Evolutionary conservation across 805 yeast species (phyloP).

Genomic region (Clavispora santaluciae): DNA sequence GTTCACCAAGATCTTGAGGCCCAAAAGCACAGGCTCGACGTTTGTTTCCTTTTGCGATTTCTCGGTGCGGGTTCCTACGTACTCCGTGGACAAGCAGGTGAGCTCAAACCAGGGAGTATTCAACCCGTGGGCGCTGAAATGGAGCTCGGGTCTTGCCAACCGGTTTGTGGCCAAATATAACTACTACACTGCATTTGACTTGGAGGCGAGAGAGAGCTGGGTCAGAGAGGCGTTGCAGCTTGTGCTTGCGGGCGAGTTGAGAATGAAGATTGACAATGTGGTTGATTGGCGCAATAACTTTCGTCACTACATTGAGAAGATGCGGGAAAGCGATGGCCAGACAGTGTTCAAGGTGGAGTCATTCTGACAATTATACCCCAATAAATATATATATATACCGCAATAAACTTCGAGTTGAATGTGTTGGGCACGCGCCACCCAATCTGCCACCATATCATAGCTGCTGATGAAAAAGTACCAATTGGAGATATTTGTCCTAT

Average conservation of each 20-base stretch:
- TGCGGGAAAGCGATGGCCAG: constrained; percentile 29
- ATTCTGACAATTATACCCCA: constrained; percentile 17
- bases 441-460: too few relatives aligned
- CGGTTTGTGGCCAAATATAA: constrained; percentile 24
- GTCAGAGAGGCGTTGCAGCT: constrained; percentile 28
- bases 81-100: constrained; percentile 26
- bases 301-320: constrained; percentile 20
- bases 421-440: neutral
- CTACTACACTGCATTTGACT: constrained; percentile 30
- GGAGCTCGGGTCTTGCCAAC: constrained; percentile 32
- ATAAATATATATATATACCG: neutral
- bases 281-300: constrained; percentile 38
- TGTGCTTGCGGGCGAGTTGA: constrained; percentile 23
- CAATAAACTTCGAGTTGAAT: neutral
- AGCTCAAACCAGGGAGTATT: constrained; percentile 17
- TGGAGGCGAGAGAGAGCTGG: constrained; percentile 28
- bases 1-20: constrained; percentile 31
- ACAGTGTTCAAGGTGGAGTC: constrained; percentile 34
- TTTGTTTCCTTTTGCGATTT: constrained; percentile 35
- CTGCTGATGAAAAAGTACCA: too few relatives aligned
- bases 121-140: constrained; percentile 33
- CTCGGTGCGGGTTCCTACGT: constrained; percentile 26
- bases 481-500: too few relatives aligned
- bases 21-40: constrained; percentile 28
- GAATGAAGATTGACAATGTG: constrained; percentile 26